These are phyloP conservation scores for Ballota nigra DNA, from an alignment of 257 asterid species.

Conservation along the genomic window DNA sequence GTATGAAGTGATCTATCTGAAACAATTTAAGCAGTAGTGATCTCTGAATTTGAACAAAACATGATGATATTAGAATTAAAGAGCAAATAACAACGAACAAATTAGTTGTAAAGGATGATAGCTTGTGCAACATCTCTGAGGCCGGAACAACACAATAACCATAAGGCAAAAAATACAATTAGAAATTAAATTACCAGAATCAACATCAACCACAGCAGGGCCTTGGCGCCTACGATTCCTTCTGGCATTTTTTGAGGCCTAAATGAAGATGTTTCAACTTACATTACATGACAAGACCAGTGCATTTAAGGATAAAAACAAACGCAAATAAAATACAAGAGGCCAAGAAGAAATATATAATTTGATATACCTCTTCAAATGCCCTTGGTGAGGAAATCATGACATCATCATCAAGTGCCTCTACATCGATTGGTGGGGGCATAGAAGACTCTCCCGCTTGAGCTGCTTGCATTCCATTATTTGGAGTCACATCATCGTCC, in stretches of 20 bases:
- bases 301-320: neutral
- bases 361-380: slow-evolving; percentile 43
- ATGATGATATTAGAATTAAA: neutral
- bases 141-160: neutral
- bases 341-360: neutral
- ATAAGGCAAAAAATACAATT: neutral
- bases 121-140: neutral
- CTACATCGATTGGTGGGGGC: slow-evolving; percentile 47
- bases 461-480: slow-evolving; percentile 27
- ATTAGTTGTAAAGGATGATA: neutral
- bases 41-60: neutral
- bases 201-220: slow-evolving; percentile 69
- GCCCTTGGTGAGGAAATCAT: slow-evolving; percentile 55
- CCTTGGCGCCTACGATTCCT: slow-evolving; percentile 43
- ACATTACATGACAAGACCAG: slow-evolving; percentile 6
- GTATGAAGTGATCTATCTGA: neutral
- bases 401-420: slow-evolving; percentile 56
- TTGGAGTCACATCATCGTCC: slow-evolving; percentile 33
- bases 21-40: neutral
- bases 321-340: neutral
- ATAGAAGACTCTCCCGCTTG: slow-evolving; percentile 17
- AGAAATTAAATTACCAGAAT: slow-evolving; percentile 50
- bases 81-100: neutral
- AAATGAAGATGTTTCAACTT: slow-evolving; percentile 23
- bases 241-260: slow-evolving; percentile 72